Percentiles rank a stretch among this genome's conserved stretches.
phyloP scores from a whole-genome alignment of 208 protist genomes.

The Trypanosoma rangeli region DNA sequence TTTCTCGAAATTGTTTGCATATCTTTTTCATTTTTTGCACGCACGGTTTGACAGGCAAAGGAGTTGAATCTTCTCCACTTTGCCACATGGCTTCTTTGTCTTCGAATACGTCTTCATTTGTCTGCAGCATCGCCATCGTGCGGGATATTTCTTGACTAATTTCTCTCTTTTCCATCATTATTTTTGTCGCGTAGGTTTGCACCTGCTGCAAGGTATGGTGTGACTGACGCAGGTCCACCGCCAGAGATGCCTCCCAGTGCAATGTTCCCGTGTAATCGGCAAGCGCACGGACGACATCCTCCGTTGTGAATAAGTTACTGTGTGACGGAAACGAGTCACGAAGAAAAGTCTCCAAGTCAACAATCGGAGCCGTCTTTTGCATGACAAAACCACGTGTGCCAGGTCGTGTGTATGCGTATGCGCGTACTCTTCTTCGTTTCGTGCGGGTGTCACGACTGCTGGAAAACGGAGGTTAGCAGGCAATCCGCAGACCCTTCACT shows the following conservation, averaged over 20 bases:
- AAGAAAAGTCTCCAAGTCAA: constrained; percentile 25
- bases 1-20: constrained; percentile 63
- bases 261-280: constrained; percentile 15
- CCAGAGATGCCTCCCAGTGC: constrained; percentile 8
- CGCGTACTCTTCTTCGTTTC: not conserved
- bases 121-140: constrained; percentile 22
- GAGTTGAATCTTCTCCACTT: constrained; percentile 14
- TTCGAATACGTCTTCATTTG: not conserved
- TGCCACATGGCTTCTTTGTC: constrained; percentile 7
- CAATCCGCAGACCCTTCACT: not conserved
- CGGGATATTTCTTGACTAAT: not conserved
- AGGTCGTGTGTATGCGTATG: constrained; percentile 6
- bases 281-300: constrained; percentile 21
- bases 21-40: constrained; percentile 36
- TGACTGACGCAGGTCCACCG: constrained; percentile 10
- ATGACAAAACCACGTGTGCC: not conserved
- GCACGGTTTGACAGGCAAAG: constrained; percentile 1
- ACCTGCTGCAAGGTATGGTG: constrained; percentile 16
- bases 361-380: not conserved
- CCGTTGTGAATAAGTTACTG: constrained; percentile 16
- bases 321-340: constrained; percentile 13
- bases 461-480: too few relatives aligned
- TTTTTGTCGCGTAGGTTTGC: constrained; percentile 9
- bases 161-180: not conserved
- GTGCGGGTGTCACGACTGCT: not conserved